Percentiles rank a stretch among this genome's conserved stretches.
Conservation (phyloP, 2,329 filamentous ascomycete genomes). For the Magnaporthiopsis incrustans region DNA sequence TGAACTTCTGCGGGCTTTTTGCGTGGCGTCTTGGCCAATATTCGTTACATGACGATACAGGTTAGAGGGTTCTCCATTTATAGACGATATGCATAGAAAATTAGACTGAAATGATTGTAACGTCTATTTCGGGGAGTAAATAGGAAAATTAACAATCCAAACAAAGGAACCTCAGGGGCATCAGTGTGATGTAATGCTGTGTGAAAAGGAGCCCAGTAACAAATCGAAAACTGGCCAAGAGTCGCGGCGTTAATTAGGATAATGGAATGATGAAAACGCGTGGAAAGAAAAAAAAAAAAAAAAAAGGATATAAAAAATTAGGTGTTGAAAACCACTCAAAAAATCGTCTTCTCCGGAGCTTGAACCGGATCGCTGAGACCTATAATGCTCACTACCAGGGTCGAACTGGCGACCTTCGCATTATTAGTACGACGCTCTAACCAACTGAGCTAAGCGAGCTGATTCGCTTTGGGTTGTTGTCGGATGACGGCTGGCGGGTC, state of each 20-base stretch:
- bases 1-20: neutral
- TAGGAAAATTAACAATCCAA: too few species aligned
- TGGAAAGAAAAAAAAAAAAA: neutral
- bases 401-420: neutral
- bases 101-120: neutral
- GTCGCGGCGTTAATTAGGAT: too few species aligned
- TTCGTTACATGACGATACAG: neutral
- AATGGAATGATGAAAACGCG: too few species aligned
- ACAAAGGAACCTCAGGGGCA: too few species aligned
- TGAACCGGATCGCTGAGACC: neutral
- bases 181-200: too few species aligned
- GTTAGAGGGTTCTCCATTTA: neutral
- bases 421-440: slow-evolving; percentile 1
- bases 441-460: neutral
- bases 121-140: neutral
- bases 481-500: neutral
- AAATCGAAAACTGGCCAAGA: too few species aligned
- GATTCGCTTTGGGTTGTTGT: neutral
- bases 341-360: neutral
- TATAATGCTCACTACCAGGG: neutral
- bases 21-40: neutral
- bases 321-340: neutral
- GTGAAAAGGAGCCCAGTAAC: too few species aligned
- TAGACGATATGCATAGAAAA: neutral
- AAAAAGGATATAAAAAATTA: neutral